Evolutionary conservation across 2,329 filamentous ascomycete species (phyloP), one percentile per base, ranked within the genome.

Genomic region (Decorospora gaudefroyi): DNA sequence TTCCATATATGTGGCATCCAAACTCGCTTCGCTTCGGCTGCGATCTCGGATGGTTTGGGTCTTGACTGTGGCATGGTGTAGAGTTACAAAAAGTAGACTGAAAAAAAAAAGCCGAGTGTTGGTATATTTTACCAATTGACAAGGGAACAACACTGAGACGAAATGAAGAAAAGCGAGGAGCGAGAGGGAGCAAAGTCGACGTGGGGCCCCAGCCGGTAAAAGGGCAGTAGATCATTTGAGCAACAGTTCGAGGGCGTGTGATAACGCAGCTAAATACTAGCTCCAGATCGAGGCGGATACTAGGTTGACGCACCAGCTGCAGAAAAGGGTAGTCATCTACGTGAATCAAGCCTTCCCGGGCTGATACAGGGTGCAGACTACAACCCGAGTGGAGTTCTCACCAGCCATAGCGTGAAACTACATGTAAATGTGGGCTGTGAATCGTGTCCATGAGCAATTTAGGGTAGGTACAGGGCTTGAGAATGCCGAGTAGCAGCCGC

Each of bases 21-120:
- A 46, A 78, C 78, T 57, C 77, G 79, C 69, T 88, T 88, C n/a
- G 85, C 86, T 65, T 88, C 85, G 17, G 82, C 80, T 41, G 86
- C 86, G 40, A 90, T 81, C 53, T 89, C 85, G 27, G 84, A 82
- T 9, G 83, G 80, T 69, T 83, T 85, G 31, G 78, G 78, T 69
- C 78, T 83, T 41, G 78, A 74, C 34, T 77, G 75, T 40, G 80
- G 78, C 82, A 84, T 84, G 43, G 9, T 50, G 36, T 38, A 16
- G 21, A 28, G 34, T 12, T 16, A n/a, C n/a, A n/a, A n/a, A n/a
- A n/a, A n/a, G n/a, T n/a, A n/a, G n/a, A n/a, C n/a, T n/a, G n/a
- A n/a, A n/a, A n/a, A n/a, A n/a, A n/a, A n/a, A n/a, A n/a, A n/a
- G n/a, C n/a, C n/a, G n/a, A n/a, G n/a, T n/a, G n/a, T n/a, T n/a